phyloP scores from a whole-genome alignment of 179 eudicot genomes.

The Carnegiea gigantea region DNA sequence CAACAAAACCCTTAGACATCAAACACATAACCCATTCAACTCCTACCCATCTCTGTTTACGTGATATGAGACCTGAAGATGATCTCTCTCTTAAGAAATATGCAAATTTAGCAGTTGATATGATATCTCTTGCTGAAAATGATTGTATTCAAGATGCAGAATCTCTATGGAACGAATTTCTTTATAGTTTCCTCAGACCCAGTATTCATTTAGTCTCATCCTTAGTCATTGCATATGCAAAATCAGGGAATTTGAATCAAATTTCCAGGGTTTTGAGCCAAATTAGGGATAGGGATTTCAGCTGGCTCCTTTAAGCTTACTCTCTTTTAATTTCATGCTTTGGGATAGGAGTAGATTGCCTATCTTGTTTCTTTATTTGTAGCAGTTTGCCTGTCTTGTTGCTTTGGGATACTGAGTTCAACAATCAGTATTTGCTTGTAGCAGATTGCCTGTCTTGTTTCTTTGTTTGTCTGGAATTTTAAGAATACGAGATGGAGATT shows the following conservation, averaged over 20 bases:
- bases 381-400: conserved; percentile 46
- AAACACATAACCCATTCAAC: not conserved
- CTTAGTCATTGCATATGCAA: conserved; percentile 50
- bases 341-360: conserved; percentile 42
- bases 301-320: conserved; percentile 47
- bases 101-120: too few relatives aligned
- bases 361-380: too few relatives aligned
- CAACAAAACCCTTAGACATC: conserved; percentile 12
- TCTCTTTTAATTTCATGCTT: conserved; percentile 53
- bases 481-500: too few relatives aligned
- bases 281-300: conserved; percentile 40
- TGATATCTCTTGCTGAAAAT: too few relatives aligned
- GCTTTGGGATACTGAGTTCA: conserved; percentile 76
- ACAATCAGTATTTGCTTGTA: too few relatives aligned
- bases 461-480: too few relatives aligned
- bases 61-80: conserved; percentile 25
- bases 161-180: conserved; percentile 55
- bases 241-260: conserved; percentile 37
- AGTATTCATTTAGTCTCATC: conserved; percentile 42
- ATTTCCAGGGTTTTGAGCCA: conserved; percentile 49
- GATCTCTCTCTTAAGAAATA: conserved; percentile 18
- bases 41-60: conserved; percentile 16
- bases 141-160: conserved; percentile 46
- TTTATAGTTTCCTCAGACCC: conserved; percentile 52
- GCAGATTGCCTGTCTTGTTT: too few relatives aligned